Conservation (phyloP, 73 alveolate species). For the Paramecium biaurelia region DNA sequence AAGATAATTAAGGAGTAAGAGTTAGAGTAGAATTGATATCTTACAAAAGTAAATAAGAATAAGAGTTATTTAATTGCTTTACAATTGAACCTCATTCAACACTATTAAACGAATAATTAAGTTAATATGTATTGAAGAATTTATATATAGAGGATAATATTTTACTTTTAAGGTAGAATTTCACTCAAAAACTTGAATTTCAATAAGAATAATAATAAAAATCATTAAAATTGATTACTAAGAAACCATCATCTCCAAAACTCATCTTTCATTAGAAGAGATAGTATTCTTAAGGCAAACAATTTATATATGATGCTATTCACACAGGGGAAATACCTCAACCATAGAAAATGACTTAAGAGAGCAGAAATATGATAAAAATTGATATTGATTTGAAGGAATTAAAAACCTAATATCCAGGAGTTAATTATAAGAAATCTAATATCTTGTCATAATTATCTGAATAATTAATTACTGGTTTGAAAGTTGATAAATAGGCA, state of each 20-base stretch:
- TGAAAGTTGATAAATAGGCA: background rate
- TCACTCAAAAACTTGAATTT: background rate
- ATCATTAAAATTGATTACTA: background rate
- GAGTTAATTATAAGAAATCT: background rate
- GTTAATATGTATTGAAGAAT: background rate
- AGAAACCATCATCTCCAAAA: background rate
- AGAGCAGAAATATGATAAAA: background rate
- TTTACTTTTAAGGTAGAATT: background rate
- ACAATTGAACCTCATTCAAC: background rate
- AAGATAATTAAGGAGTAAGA: background rate
- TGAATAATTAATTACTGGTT: background rate
- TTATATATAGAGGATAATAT: background rate
- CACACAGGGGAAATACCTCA: slow-evolving; percentile 4
- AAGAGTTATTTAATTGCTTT: background rate
- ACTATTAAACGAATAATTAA: background rate
- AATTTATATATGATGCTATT: background rate
- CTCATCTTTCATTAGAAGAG: background rate
- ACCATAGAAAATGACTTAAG: background rate
- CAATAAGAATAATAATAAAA: background rate
- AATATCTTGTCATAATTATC: background rate
- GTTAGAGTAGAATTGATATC: background rate
- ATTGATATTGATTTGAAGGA: slow-evolving; percentile 31
- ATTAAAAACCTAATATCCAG: background rate
- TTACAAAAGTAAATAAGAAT: background rate
- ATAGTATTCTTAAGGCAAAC: background rate